Evolutionary conservation across 345 rosid species (phyloP), one percentile per base, ranked within the genome.

Genomic region (Carallia brachiata): DNA sequence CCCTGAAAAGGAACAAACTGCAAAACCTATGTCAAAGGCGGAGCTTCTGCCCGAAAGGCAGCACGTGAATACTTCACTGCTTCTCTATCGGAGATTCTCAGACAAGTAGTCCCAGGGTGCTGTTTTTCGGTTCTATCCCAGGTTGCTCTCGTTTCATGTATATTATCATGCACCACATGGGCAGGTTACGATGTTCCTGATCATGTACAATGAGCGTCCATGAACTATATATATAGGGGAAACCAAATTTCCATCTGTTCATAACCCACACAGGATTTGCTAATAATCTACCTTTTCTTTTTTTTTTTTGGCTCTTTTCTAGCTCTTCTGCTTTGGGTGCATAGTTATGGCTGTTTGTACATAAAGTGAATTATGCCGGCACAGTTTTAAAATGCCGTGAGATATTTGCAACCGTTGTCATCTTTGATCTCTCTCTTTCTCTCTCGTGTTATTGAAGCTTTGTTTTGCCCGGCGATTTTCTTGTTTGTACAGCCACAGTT

Each of bases 1-100:
- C 63, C 70, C 84, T 7, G 86, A 87, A 7, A 81, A 79, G 75
- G 83, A 87, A 66, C 75, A 66, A 66, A 71, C 76, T 37, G 73
- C 77, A 28, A 82, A 85, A 65, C 78, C 90, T 58, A 80, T 80
- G 71, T 63, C 89, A 48, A 82, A 86, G 67, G 69, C 78, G 23
- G 91, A 88, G 85, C 83, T 77, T 13, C 56, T 81, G 82, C 87
- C 87, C 1, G 84, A 86, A 65, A 80, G 81, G 87, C 82, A 60
- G 73, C 84, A 57, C 78, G 90, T 81, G 82, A 89, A 84, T 85
- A 81, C 95, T 27, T 84, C 90, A 7, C 80, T 86, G 84, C 84
- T 89, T 78, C 90, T 87, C 27, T 90, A 83, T 73, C 81, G 90
- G 78, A 82, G 83, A 70, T 73, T 77, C 64, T 70, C 81, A 60